Base-by-base conservation (phyloP, 345 rosid species). In the Populus simonii region DNA sequence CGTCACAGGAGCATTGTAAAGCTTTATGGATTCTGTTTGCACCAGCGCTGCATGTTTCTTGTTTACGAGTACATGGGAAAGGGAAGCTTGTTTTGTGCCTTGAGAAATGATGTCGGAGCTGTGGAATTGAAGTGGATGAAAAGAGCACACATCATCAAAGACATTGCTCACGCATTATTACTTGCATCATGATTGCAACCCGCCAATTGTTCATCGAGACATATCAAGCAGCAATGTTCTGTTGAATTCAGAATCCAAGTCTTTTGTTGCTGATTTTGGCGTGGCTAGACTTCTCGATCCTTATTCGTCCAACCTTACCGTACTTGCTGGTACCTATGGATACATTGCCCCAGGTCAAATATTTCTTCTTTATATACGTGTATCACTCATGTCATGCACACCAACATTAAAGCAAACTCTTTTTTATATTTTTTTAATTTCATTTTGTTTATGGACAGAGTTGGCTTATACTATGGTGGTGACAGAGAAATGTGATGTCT, bases 301-400 rank as follows among this genome's bases (percentile, higher is more conserved):
- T 39, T 29, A 39, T 68, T 68, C 53, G 22, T 68, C 71, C 71
- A 68, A 68, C 23, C 29, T n/a, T 22, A 68, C 71, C n/a, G 27
- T 68, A 18, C 25, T 68, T 38, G 71, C 71, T 20, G 71, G 71
- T 7, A 68, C 71, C 53, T 68, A 68, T 39, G 53, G 71, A 18
- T 68, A 68, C 25, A 68, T 68, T 38, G 71, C 71, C 45, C 53
- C 55, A n/a, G 35, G 53, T 41, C 10, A 69, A 39, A 45, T 10
- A 45, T 45, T 13, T 45, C 49, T 45, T 45, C 49, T 45, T 45
- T 45, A 12, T 13, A 45, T 45, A 11, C 16, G 29, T 45, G 3
- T 45, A 12, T 3, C 17, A 45, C 49, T 45, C 16, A 45, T 45
- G 43, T 12, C 13, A 12, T 13, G 16, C 35, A 33, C 35, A 33